Evolutionary conservation across 2,329 filamentous ascomycete species (phyloP).

Genomic region (Fusarium virguliforme): DNA sequence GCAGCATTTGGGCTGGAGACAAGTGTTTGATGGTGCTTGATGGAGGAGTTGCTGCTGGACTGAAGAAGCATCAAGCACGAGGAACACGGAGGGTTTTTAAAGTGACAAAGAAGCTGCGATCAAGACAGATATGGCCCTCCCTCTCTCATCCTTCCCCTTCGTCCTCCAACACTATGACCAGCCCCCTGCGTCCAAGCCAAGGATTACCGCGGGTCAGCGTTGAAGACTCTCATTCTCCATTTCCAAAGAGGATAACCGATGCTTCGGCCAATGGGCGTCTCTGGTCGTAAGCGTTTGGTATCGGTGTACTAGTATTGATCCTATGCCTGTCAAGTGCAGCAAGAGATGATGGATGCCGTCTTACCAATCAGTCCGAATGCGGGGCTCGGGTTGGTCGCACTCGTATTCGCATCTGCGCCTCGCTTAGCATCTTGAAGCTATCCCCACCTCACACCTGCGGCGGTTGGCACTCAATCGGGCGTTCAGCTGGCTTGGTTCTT

Average conservation of each 20-base stretch:
- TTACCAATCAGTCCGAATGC: constrained; percentile 25
- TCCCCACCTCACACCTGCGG: constrained; percentile 1
- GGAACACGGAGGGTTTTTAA: constrained; percentile 23
- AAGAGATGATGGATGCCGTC: constrained; percentile 5
- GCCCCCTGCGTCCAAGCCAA: constrained; percentile 18
- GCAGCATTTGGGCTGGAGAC: constrained; percentile 18
- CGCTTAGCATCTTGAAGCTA: constrained; percentile 8
- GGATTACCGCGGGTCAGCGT: background rate
- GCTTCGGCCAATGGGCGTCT: constrained; percentile 15
- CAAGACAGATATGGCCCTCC: background rate
- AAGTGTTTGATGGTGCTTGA: background rate
- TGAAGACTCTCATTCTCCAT: constrained; percentile 16
- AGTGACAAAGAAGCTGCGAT: background rate
- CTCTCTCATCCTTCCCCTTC: background rate
- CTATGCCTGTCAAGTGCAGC: background rate
- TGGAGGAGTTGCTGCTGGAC: background rate
- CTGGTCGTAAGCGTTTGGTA: constrained; percentile 5
- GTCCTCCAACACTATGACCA: background rate
- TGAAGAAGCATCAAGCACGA: background rate
- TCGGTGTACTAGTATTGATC: background rate
- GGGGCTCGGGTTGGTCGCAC: constrained; percentile 11
- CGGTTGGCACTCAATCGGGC: constrained; percentile 7
- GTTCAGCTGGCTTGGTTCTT: background rate
- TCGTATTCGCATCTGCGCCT: constrained; percentile 33
- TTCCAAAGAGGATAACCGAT: constrained; percentile 7